phyloP scores from a whole-genome alignment of 129 eudicot genomes.

The Flaveria brownii region DNA sequence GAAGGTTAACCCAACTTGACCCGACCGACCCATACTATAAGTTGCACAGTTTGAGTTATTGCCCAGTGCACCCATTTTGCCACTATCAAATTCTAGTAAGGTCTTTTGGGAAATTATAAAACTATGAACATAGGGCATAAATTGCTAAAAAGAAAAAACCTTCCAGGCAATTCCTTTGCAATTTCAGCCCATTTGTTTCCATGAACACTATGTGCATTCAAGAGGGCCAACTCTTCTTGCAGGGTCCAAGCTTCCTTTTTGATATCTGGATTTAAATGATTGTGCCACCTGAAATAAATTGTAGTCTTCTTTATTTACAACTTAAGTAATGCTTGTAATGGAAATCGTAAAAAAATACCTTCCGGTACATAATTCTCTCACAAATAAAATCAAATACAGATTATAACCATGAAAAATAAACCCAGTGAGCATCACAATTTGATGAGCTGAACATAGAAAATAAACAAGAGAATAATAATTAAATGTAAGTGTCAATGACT shows the following conservation, averaged over 20 bases:
- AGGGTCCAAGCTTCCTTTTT: slow-evolving; percentile 85
- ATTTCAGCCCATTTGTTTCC: slow-evolving; percentile 99
- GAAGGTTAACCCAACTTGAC: neutral
- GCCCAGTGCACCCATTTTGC: neutral
- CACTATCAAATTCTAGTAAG: neutral
- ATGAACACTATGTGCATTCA: slow-evolving; percentile 66
- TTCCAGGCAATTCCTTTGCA: slow-evolving; percentile 84
- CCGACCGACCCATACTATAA: neutral
- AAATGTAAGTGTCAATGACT: neutral
- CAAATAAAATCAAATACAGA: neutral
- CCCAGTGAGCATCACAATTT: neutral
- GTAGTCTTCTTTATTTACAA: neutral
- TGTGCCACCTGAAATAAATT: slow-evolving; percentile 79
- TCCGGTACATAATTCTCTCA: neutral
- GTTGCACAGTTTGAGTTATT: neutral
- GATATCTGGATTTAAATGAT: slow-evolving; percentile 85
- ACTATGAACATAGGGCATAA: neutral
- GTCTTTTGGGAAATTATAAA: neutral
- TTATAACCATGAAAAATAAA: neutral
- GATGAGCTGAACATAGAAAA: neutral
- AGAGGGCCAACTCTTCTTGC: slow-evolving; percentile 74
- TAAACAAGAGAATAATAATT: neutral
- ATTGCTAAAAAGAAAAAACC: slow-evolving; percentile 36
- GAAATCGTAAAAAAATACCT: neutral
- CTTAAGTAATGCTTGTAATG: neutral